Evolutionary conservation across 2,329 filamentous ascomycete species (phyloP), one percentile per base, ranked within the genome.

Genomic region (Arachnopeziza araneosa): DNA sequence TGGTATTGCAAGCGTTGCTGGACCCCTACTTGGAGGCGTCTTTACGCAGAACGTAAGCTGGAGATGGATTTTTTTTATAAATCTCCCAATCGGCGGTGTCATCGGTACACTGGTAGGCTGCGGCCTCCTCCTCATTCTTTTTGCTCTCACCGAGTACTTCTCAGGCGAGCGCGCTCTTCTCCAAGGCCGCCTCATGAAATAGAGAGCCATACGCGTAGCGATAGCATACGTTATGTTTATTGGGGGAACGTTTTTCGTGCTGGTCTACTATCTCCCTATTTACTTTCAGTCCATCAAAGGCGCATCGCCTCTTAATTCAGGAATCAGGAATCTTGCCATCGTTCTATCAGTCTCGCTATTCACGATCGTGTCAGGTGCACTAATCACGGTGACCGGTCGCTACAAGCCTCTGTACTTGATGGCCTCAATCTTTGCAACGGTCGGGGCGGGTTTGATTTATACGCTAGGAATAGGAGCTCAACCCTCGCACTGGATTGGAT

Each of bases 261-360:
- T 54, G n/a, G 6, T 54, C 48, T 30, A 26, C 68, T 78, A 78
- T 7, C 54, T 64, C n/a, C 54, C 65, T 2, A 71, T 71, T 49
- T 70, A 66, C 66, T 68, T 73, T 66, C 63, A 73, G 24, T 9
- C 36, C 17, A 48, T 54, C 10, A 12, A 51, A 2, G 36, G n/a
- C 9, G 24, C 80, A 68, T 79, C 80, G 57, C 70, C 75, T 2
- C 49, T 75, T 19, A 78, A 77, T 2, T 72, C 74, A n/a, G 64
- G 72, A 21, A 63, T 80, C 48, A 69, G 80, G 51, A 76, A 54
- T 30, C 24, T 54, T 19, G n/a, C 52, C 5, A 26, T 54, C 22
- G 9, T 54, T 26, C 3, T 54, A 3, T 17, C 26, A 6, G 23
- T 54, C 52, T 19, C 22, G 22, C 9, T 54, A 23, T 24, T 9